phyloP scores from a whole-genome alignment of 192 early-diverging fungal genomes.

The Backusella morwellensis region DNA sequence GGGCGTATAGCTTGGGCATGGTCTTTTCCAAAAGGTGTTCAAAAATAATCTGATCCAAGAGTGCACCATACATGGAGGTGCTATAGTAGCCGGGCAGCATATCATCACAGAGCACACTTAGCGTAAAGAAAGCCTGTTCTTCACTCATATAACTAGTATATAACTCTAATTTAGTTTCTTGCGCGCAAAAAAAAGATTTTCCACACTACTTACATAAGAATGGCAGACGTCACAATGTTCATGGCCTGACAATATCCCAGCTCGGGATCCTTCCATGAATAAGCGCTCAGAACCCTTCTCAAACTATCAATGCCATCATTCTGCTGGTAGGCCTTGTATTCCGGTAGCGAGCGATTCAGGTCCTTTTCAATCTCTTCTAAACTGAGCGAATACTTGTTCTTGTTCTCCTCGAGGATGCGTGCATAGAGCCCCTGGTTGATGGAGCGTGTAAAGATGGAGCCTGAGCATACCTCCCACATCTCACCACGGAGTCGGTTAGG shows the following conservation, averaged over 20 bases:
- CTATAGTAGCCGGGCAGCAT: conserved; percentile 72
- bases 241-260: conserved; percentile 95
- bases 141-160: conserved; percentile 73
- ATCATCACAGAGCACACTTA: conserved; percentile 74
- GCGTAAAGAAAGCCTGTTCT: conserved; percentile 89
- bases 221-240: conserved; percentile 87
- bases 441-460: conserved; percentile 78
- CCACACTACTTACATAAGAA: conserved; percentile 56
- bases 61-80: conserved; percentile 89
- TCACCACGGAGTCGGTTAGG: conserved; percentile 84
- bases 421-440: conserved; percentile 81
- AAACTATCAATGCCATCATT: conserved; percentile 81
- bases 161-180: not conserved
- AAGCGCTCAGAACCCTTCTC: conserved; percentile 74
- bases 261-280: conserved; percentile 66
- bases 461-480: conserved; percentile 86
- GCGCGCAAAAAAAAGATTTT: too few species aligned
- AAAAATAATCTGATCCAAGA: conserved; percentile 86
- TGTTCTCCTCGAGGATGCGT: conserved; percentile 57
- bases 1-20: conserved; percentile 74
- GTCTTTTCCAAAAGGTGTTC: conserved; percentile 73
- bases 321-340: conserved; percentile 81
- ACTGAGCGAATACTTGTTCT: conserved; percentile 61
- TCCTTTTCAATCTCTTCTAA: conserved; percentile 94
- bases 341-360: conserved; percentile 78